Evolutionary conservation across 2,329 filamentous ascomycete species (phyloP).

Genomic region (Epichloe hybrida): DNA sequence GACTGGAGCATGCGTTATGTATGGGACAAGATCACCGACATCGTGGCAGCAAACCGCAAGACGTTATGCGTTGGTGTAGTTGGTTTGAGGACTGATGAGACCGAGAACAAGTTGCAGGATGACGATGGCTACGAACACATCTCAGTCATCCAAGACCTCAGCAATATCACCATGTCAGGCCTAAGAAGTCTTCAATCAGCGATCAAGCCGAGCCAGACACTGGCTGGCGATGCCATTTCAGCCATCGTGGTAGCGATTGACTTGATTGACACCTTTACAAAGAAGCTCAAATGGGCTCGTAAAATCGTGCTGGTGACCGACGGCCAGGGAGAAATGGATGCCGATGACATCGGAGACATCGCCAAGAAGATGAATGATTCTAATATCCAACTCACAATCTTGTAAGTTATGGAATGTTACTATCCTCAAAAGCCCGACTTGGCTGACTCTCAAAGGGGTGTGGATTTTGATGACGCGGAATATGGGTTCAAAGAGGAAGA

Average conservation of each 20-base stretch:
- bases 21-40: constrained; percentile 76
- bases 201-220: constrained; percentile 54
- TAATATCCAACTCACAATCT: constrained; percentile 62
- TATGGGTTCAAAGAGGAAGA: constrained; percentile 87
- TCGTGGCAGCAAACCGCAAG: constrained; percentile 52
- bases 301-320: constrained; percentile 80
- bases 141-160: constrained; percentile 58
- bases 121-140: constrained; percentile 72
- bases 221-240: constrained; percentile 71
- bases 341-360: constrained; percentile 57
- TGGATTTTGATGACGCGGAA: constrained; percentile 86
- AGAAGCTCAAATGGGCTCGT: constrained; percentile 67
- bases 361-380: constrained; percentile 59
- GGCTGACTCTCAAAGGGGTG: constrained; percentile 46
- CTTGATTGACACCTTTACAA: constrained; percentile 71
- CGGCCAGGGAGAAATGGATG: constrained; percentile 59
- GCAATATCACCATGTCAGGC: constrained; percentile 48
- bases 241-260: constrained; percentile 75
- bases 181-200: constrained; percentile 49
- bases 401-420: constrained; percentile 39
- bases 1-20: constrained; percentile 86
- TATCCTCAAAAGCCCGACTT: not conserved
- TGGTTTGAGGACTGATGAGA: constrained; percentile 68
- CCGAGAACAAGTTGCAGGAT: constrained; percentile 52
- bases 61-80: constrained; percentile 65